Percentiles rank a stretch among this genome's conserved stretches.
These are phyloP conservation scores for Tolypocladium album DNA, from an alignment of 2,329 filamentous ascomycete species.

Conservation along the genomic window DNA sequence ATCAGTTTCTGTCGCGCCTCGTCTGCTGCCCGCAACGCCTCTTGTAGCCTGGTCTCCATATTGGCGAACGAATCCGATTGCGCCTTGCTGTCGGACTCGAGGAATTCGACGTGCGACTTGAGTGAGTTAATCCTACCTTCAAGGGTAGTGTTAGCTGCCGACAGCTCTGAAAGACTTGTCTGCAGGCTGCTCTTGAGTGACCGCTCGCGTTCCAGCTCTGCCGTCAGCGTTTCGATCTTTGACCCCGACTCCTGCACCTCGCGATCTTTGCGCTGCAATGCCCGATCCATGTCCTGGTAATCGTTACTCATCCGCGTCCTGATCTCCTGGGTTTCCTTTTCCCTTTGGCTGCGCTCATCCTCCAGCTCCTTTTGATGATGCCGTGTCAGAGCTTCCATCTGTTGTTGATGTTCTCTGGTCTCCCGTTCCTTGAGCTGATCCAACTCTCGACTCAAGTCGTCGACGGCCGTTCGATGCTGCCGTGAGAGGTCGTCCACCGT, in stretches of 20 bases:
- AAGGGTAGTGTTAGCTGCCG: slow-evolving; percentile 52
- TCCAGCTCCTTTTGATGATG: slow-evolving; percentile 55
- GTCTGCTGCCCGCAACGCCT: slow-evolving; percentile 60
- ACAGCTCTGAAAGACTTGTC: slow-evolving; percentile 45
- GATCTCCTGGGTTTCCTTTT: slow-evolving; percentile 56
- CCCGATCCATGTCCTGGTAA: slow-evolving; percentile 37
- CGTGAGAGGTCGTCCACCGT: slow-evolving; percentile 21
- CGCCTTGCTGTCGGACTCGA: slow-evolving; percentile 81
- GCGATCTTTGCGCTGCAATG: slow-evolving; percentile 40
- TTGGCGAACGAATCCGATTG: slow-evolving; percentile 78
- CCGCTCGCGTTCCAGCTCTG: slow-evolving; percentile 52
- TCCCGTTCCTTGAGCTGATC: slow-evolving; percentile 29
- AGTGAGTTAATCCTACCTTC: slow-evolving; percentile 68
- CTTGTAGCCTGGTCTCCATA: slow-evolving; percentile 70
- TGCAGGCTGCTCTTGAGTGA: slow-evolving; percentile 43
- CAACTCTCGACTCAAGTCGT: slow-evolving; percentile 34
- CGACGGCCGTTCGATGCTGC: slow-evolving; percentile 21
- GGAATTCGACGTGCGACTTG: slow-evolving; percentile 73
- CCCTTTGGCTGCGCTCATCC: slow-evolving; percentile 46
- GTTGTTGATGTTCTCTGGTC: slow-evolving; percentile 53
- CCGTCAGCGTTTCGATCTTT: slow-evolving; percentile 31
- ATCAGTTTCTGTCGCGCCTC: slow-evolving; percentile 71
- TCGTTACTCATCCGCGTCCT: slow-evolving; percentile 40
- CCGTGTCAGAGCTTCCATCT: slow-evolving; percentile 53
- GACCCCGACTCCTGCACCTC: slow-evolving; percentile 39